A percentile compares a stretch with the other conserved stretches of the same genome.
These are phyloP conservation scores for Backusella psychrophila DNA, from an alignment of 192 early-diverging fungal species.

Conservation along the genomic window DNA sequence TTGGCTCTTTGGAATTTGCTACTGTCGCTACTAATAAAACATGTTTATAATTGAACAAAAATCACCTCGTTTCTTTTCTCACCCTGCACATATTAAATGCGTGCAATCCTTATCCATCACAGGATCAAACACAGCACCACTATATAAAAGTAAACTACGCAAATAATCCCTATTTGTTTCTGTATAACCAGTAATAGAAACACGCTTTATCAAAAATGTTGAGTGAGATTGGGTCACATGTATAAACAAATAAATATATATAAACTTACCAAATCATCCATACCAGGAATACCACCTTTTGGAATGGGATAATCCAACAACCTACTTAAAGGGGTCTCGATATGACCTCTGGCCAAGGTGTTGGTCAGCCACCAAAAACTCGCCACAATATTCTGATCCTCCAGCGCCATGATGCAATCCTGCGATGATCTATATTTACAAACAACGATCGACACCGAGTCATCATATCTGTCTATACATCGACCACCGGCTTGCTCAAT, in stretches of 20 bases:
- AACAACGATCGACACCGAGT: conserved; percentile 8
- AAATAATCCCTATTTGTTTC: conserved; percentile 66
- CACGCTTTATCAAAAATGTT: conserved; percentile 38
- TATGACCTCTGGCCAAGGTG: conserved; percentile 31
- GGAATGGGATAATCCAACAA: conserved; percentile 61
- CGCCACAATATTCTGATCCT: conserved; percentile 46
- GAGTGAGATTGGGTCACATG: no score
- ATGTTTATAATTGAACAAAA: background rate
- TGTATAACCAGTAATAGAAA: conserved; percentile 71
- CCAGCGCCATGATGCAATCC: conserved; percentile 20
- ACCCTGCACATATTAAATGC: conserved; percentile 72
- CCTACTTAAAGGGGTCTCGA: conserved; percentile 41
- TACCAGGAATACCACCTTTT: conserved; percentile 39
- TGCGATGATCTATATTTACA: background rate
- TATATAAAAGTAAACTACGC: conserved; percentile 51
- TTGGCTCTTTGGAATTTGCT: conserved; percentile 63
- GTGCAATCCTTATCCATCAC: conserved; percentile 66
- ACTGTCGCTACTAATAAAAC: conserved; percentile 46
- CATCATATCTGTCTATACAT: background rate
- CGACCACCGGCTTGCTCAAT: conserved; percentile 19
- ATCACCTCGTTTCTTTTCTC: background rate
- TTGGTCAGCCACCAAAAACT: conserved; percentile 53
- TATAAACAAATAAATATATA: background rate
- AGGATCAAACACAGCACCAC: conserved; percentile 66
- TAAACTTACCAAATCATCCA: conserved; percentile 39